Evolutionary conservation across 176 grass and related monocot genomes (phyloP).

Genomic region (Lolium multiflorum): DNA sequence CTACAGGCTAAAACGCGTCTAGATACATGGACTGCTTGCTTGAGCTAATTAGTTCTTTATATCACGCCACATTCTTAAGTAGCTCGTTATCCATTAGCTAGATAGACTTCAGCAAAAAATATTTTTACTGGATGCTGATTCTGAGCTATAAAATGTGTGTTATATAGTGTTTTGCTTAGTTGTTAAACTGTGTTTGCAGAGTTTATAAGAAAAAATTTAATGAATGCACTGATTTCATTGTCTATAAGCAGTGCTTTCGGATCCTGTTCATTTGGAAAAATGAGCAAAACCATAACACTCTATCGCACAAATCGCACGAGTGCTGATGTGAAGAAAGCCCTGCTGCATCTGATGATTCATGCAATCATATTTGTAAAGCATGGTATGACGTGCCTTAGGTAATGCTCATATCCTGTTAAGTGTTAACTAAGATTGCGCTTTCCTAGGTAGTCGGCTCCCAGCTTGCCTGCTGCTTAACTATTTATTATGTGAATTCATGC

Average conservation of each 20-base stretch:
- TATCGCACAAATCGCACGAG: conserved; percentile 41
- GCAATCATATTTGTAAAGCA: conserved; percentile 66
- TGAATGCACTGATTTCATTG: conserved; percentile 22
- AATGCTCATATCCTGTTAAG: conserved; percentile 23
- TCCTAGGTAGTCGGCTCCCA: neutral
- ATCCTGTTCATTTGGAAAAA: conserved; percentile 50
- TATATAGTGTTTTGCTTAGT: neutral
- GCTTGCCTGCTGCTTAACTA: conserved; percentile 27
- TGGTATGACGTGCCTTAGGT: conserved; percentile 28
- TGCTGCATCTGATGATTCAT: conserved; percentile 96
- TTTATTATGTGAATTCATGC: conserved; percentile 38
- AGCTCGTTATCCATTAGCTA: conserved; percentile 4
- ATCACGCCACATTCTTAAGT: neutral
- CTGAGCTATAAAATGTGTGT: neutral
- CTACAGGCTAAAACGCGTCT: no score
- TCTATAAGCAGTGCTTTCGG: conserved; percentile 54
- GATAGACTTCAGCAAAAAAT: neutral
- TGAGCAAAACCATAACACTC: conserved; percentile 64
- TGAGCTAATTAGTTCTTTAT: conserved; percentile 1
- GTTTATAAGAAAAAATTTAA: conserved; percentile 14
- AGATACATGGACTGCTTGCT: neutral
- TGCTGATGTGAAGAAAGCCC: conserved; percentile 65
- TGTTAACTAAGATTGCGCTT: neutral
- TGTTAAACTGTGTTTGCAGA: neutral
- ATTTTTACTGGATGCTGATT: neutral